A percentile compares a stretch with the other conserved stretches of the same genome.
Evolutionary conservation across 2,329 filamentous ascomycete genomes (phyloP).

Genomic region (Pestalotiopsis sp.): DNA sequence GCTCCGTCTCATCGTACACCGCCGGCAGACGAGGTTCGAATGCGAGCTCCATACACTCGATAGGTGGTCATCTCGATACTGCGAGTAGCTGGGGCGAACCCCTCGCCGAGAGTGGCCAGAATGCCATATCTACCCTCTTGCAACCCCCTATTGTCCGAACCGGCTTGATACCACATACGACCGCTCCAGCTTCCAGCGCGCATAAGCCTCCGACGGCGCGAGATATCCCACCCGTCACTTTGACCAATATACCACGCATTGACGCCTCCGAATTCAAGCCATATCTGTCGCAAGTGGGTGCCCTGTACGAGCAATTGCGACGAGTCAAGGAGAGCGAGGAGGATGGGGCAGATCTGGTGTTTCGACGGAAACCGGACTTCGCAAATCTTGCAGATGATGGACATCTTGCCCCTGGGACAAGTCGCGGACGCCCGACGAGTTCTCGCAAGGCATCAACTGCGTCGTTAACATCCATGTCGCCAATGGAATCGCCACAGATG

Average conservation of each 20-base stretch:
- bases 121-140: slow-evolving; percentile 93
- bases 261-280: slow-evolving; percentile 79
- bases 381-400: slow-evolving; percentile 45
- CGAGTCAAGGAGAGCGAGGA: slow-evolving; percentile 79
- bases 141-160: slow-evolving; percentile 89
- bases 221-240: slow-evolving; percentile 90
- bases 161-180: slow-evolving; percentile 78
- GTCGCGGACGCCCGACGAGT: slow-evolving; percentile 34
- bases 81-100: slow-evolving; percentile 58
- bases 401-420: slow-evolving; percentile 45
- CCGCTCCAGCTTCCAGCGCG: slow-evolving; percentile 67
- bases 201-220: slow-evolving; percentile 82
- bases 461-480: slow-evolving; percentile 52
- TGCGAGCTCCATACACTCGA: slow-evolving; percentile 84
- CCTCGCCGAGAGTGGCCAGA: slow-evolving; percentile 75
- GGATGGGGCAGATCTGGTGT: slow-evolving; percentile 50
- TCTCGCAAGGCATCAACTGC: slow-evolving; percentile 45
- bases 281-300: slow-evolving; percentile 84
- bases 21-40: slow-evolving; percentile 74
- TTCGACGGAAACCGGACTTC: slow-evolving; percentile 40
- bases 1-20: slow-evolving; percentile 48
- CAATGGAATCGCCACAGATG: slow-evolving; percentile 47
- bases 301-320: slow-evolving; percentile 86
- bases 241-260: slow-evolving; percentile 85
- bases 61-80: slow-evolving; percentile 81